Percentiles rank a stretch among this genome's conserved stretches.
Conservation (phyloP, 352 stramenopile genomes). For the Pythium rishiriense region DNA sequence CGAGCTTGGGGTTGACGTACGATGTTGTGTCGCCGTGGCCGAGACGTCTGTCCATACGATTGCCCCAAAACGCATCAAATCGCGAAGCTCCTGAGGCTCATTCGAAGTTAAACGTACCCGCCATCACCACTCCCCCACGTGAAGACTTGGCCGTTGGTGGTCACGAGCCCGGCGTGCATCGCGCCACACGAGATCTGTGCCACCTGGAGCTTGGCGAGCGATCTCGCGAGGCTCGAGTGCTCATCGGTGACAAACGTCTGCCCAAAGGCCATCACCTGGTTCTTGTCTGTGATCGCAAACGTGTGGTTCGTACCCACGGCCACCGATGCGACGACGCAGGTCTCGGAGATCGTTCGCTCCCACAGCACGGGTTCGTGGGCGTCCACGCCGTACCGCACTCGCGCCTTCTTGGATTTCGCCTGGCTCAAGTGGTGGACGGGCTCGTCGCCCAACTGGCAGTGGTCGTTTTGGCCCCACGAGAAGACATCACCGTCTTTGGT, state of each 20-base stretch:
- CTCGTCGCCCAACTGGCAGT: conserved; percentile 75
- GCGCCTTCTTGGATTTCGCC: conserved; percentile 52
- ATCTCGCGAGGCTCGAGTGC: conserved; percentile 54
- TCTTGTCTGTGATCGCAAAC: conserved; percentile 52
- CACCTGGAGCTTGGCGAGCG: conserved; percentile 58
- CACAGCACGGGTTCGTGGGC: conserved; percentile 59
- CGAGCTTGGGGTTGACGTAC: conserved; percentile 70
- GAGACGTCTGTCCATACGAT: conserved; percentile 55
- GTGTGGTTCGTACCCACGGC: conserved; percentile 77
- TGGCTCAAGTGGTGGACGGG: conserved; percentile 58
- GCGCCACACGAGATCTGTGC: conserved; percentile 77
- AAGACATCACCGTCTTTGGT: conserved; percentile 84
- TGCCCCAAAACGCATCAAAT: background rate
- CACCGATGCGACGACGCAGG: conserved; percentile 51
- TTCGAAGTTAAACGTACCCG: conserved; percentile 44
- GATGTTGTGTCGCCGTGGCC: conserved; percentile 74
- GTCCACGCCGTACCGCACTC: conserved; percentile 63
- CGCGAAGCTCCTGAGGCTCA: background rate
- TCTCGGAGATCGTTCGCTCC: conserved; percentile 63
- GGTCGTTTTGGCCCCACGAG: conserved; percentile 84
- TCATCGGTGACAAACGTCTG: conserved; percentile 66
- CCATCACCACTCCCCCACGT: conserved; percentile 85
- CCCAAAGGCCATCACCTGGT: conserved; percentile 65
- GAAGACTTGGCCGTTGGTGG: conserved; percentile 64
- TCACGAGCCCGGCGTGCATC: conserved; percentile 79